Evolutionary conservation across 441 rosid species (phyloP).

Genomic region (Erodium trifolium): DNA sequence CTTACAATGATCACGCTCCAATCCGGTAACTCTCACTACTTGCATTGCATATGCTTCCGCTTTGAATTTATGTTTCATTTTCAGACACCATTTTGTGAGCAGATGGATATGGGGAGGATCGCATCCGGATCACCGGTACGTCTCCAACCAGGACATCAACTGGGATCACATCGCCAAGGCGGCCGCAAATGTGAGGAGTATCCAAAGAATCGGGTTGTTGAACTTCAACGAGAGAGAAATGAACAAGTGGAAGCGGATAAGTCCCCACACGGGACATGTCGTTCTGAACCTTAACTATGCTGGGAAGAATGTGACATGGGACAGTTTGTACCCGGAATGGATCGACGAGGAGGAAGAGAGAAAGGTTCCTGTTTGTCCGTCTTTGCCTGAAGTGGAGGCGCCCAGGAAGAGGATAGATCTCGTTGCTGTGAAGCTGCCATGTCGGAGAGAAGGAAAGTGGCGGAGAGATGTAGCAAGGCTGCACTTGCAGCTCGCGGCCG

Average conservation of each 20-base stretch:
- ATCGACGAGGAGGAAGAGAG: constrained; percentile 86
- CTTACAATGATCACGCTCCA: neutral
- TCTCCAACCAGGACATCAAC: constrained; percentile 39
- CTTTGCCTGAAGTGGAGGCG: constrained; percentile 64
- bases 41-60: neutral
- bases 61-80: neutral
- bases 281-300: constrained; percentile 41
- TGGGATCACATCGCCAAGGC: constrained; percentile 56
- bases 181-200: constrained; percentile 33
- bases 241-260: constrained; percentile 46
- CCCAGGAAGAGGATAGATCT: constrained; percentile 48
- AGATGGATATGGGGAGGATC: constrained; percentile 85
- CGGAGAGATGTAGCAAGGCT: constrained; percentile 66
- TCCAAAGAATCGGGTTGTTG: constrained; percentile 54
- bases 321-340: constrained; percentile 85
- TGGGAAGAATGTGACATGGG: constrained; percentile 52
- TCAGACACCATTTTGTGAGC: constrained; percentile 31
- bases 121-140: constrained; percentile 39
- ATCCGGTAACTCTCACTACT: neutral
- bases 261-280: constrained; percentile 34
- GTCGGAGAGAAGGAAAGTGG: constrained; percentile 60
- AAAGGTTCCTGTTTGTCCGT: constrained; percentile 58
- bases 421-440: constrained; percentile 66
- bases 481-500: constrained; percentile 64
- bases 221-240: constrained; percentile 58